These are phyloP conservation scores for Melastoma candidum DNA, from an alignment of 441 rosid species.

Conservation along the genomic window DNA sequence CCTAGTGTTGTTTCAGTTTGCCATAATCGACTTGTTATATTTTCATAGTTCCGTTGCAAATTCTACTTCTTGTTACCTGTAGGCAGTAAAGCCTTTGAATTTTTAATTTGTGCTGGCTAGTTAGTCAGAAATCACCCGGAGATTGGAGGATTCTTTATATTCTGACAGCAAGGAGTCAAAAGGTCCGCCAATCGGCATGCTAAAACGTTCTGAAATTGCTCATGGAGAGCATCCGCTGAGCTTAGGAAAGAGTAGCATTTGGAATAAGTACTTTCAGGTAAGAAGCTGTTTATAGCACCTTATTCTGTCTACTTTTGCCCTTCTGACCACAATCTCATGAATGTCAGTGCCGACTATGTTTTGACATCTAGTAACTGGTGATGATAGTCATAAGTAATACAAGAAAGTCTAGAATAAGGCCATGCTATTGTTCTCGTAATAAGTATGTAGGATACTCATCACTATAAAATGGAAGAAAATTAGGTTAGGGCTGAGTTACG, in stretches of 20 bases:
- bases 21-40: too few species aligned
- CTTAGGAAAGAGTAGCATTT: slow-evolving; percentile 76
- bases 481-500: too few species aligned
- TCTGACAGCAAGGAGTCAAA: slow-evolving; percentile 40
- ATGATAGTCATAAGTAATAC: too few species aligned
- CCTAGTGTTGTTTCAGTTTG: too few species aligned
- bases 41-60: slow-evolving; percentile 3
- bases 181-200: slow-evolving; percentile 47
- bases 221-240: slow-evolving; percentile 95
- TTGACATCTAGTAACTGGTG: too few species aligned
- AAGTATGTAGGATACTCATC: too few species aligned
- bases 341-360: too few species aligned
- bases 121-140: slow-evolving; percentile 97
- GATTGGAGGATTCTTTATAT: slow-evolving; percentile 54
- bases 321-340: neutral
- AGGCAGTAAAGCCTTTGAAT: slow-evolving; percentile 22
- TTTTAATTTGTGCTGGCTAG: slow-evolving; percentile 75
- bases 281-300: slow-evolving; percentile 5
- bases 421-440: too few species aligned
- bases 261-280: slow-evolving; percentile 98
- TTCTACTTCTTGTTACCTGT: slow-evolving; percentile 6
- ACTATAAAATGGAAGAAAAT: too few species aligned
- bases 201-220: slow-evolving; percentile 64
- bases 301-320: slow-evolving; percentile 4
- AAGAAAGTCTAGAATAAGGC: too few species aligned